Evolutionary conservation across 2,329 filamentous ascomycete species (phyloP).

Genomic region (Alternaria metachromatica): DNA sequence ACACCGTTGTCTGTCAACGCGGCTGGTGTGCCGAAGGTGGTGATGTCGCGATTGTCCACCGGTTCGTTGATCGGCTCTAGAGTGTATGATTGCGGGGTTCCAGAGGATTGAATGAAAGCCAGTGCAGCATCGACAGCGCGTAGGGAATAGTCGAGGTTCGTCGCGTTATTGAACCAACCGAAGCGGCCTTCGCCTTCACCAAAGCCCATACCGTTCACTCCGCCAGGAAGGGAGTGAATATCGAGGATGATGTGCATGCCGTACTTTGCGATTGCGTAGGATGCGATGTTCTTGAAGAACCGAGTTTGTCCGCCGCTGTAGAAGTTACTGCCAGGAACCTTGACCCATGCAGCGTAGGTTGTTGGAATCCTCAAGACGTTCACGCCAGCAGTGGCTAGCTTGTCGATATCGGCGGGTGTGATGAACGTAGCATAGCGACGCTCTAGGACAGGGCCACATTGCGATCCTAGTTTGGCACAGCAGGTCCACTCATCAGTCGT

Average conservation of each 20-base stretch:
- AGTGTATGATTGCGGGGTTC: conserved; percentile 40
- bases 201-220: conserved; percentile 38
- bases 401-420: conserved; percentile 42
- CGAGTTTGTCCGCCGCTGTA: conserved; percentile 43
- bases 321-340: conserved; percentile 41
- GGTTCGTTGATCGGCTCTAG: conserved; percentile 50
- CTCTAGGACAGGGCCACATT: conserved; percentile 40
- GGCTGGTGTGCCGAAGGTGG: conserved; percentile 41
- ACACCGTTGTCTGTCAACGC: conserved; percentile 38
- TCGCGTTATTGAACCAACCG: conserved; percentile 48
- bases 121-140: conserved; percentile 42
- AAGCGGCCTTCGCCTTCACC: conserved; percentile 32
- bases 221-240: conserved; percentile 41
- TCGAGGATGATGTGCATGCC: conserved; percentile 48
- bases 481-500: conserved; percentile 47
- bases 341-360: conserved; percentile 48
- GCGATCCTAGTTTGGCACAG: conserved; percentile 37
- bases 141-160: conserved; percentile 43
- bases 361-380: conserved; percentile 47
- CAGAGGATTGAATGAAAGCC: conserved; percentile 40
- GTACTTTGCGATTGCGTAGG: conserved; percentile 47
- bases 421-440: conserved; percentile 40
- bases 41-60: conserved; percentile 39
- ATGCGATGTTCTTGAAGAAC: conserved; percentile 39
- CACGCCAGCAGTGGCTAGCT: conserved; percentile 39